Evolutionary conservation across 225 moss, liverwort and hornwort species (phyloP).

Genomic region (Sphagnum contortum): DNA sequence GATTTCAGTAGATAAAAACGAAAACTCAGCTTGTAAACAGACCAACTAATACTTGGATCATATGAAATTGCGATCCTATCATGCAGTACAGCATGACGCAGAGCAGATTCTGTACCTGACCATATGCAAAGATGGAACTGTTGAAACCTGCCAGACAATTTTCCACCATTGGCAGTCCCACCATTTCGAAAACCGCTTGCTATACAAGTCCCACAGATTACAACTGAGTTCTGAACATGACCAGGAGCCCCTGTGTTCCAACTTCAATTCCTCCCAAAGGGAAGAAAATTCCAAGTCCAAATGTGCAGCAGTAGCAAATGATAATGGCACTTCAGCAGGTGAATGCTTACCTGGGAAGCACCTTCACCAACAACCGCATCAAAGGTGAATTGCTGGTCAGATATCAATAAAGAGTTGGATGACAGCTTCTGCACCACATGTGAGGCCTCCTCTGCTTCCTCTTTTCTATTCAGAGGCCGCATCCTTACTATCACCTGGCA

Average conservation of each 20-base stretch:
- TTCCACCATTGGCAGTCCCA: slow-evolving; percentile 89
- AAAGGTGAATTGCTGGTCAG: slow-evolving; percentile 78
- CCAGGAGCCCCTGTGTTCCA: background rate
- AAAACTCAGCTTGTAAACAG: background rate
- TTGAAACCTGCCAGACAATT: slow-evolving; percentile 88
- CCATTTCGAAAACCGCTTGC: slow-evolving; percentile 66
- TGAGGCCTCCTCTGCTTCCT: slow-evolving; percentile 55
- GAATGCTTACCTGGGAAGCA: slow-evolving; percentile 52
- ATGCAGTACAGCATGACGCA: background rate
- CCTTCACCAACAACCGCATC: slow-evolving; percentile 67
- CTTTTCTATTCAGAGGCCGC: slow-evolving; percentile 63
- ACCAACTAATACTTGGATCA: slow-evolving; percentile 1
- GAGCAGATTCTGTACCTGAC: slow-evolving; percentile 43
- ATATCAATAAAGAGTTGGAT: slow-evolving; percentile 39
- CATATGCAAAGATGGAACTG: slow-evolving; percentile 87
- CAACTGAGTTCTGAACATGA: background rate
- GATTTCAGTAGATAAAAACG: too few relatives aligned
- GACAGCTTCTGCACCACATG: slow-evolving; percentile 56
- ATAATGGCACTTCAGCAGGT: too few relatives aligned
- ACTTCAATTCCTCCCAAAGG: background rate
- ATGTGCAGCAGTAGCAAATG: background rate
- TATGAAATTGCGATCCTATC: background rate
- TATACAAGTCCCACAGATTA: slow-evolving; percentile 5
- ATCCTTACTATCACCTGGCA: slow-evolving; percentile 76
- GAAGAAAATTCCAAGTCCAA: background rate